phyloP scores from a whole-genome alignment of 257 asterid genomes.

The Solanum corneliomulleri region DNA sequence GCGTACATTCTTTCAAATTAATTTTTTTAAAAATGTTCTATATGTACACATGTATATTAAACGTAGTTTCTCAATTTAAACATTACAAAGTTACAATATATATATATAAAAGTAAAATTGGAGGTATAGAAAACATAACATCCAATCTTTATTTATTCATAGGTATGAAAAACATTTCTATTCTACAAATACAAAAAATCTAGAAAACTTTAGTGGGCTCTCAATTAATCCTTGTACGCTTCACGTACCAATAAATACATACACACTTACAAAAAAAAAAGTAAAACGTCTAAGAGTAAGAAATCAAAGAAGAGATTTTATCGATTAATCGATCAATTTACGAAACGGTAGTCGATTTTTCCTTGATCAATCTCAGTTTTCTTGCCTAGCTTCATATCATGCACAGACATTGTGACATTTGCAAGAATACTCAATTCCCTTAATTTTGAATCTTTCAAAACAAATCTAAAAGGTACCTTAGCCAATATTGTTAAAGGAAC shows the following conservation, averaged over 20 bases:
- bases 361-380: constrained; percentile 16
- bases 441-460: not conserved
- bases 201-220: not conserved
- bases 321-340: not conserved
- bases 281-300: not conserved
- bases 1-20: not conserved
- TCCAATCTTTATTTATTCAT: not conserved
- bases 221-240: not conserved
- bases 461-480: constrained; percentile 21
- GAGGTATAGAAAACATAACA: not conserved
- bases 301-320: not conserved
- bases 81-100: not conserved
- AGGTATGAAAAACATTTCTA: not conserved
- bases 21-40: not conserved
- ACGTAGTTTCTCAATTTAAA: not conserved
- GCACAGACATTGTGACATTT: constrained; percentile 23
- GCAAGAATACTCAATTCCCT: constrained; percentile 11
- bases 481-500: constrained; percentile 36
- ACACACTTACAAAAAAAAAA: not conserved
- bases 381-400: constrained; percentile 20
- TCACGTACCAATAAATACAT: not conserved
- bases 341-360: not conserved
- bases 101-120: not conserved
- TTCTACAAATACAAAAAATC: not conserved
- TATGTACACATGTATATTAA: not conserved